phyloP scores from a whole-genome alignment of 2,329 filamentous ascomycete genomes.

The Epichloe uncinata region DNA sequence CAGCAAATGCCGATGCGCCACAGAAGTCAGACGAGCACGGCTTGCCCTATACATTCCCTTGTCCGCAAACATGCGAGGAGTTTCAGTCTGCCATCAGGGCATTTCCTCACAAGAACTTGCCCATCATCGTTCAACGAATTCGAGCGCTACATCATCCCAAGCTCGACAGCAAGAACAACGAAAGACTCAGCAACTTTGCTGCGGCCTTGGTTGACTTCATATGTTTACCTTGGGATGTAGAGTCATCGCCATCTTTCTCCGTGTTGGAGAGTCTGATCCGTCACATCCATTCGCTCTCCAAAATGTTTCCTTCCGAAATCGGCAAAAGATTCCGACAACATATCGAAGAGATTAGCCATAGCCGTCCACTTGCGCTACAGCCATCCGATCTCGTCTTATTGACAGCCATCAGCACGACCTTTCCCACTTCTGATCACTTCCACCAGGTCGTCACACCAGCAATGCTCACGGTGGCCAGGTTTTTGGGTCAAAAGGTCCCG shows the following conservation, averaged over 20 bases:
- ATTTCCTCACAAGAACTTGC: constrained; percentile 51
- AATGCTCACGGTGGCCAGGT: constrained; percentile 70
- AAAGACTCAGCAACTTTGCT: constrained; percentile 58
- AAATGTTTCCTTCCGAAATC: constrained; percentile 69
- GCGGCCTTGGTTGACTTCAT: constrained; percentile 51
- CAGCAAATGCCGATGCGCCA: constrained; percentile 21
- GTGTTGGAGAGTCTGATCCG: constrained; percentile 70
- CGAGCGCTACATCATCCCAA: constrained; percentile 87
- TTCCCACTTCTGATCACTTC: constrained; percentile 94
- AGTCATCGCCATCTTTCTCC: constrained; percentile 42
- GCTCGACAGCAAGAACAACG: constrained; percentile 72
- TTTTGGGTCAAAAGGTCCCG: constrained; percentile 65
- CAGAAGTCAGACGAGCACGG: constrained; percentile 36
- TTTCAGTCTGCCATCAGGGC: constrained; percentile 53
- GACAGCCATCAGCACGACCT: constrained; percentile 71
- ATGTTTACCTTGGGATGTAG: constrained; percentile 30
- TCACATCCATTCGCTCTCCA: constrained; percentile 85
- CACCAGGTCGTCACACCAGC: constrained; percentile 89
- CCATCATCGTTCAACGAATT: constrained; percentile 76
- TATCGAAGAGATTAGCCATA: constrained; percentile 41
- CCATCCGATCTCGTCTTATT: constrained; percentile 70
- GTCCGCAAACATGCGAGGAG: constrained; percentile 65
- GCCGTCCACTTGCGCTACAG: constrained; percentile 37
- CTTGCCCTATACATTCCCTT: constrained; percentile 74
- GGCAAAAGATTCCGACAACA: constrained; percentile 65